Base-by-base conservation (phyloP, 345 rosid species). In the Fremontodendron californicum region DNA sequence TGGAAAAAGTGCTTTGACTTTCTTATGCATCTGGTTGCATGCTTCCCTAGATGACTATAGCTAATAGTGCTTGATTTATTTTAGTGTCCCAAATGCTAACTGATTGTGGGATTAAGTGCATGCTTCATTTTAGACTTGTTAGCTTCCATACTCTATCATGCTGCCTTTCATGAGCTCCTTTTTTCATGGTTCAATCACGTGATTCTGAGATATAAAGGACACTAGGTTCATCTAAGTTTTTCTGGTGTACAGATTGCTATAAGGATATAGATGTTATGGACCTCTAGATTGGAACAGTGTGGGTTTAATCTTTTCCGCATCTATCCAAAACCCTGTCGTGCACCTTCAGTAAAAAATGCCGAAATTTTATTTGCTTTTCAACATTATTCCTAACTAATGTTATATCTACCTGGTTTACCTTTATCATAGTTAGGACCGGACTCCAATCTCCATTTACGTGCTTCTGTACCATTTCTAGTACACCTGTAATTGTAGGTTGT, bases 11-110 rank as follows among this genome's bases (percentile, higher is more conserved):
- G 35, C 23, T 52, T 71, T 42, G n/a, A 23, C 49, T 72, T 71
- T 19, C 63, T 31, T 37, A 72, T 76, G 45, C 42, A 45, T 54
- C 60, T 60, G 43, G 62, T 23, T 64, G 33, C 55, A 40, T 72
- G 49, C 58, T 35, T 37, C 21, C 49, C 19, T 39, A 0, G 23
- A 46, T 68, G 51, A 43, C 25, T n/a, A 10, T 71, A 51, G 62
- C 60, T 29, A 40, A 73, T 40, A 16, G 27, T 70, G 25, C 40
- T 46, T 46, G 57, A 27, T 69, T 69, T 46, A 27, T 45, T 13
- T 25, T 15, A 27, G 55, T 25, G 8, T 69, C 54, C 35, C 39
- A 15, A 67, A 15, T 46, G 40, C 58, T 70, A 9, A 16, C 25
- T 29, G 57, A 46, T 70, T 29, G 13, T 16, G 1, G 10, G 39